Evolutionary conservation across 148 eudicot species (phyloP), one percentile per base, ranked within the genome.

Genomic region (Talinum fruticosum): DNA sequence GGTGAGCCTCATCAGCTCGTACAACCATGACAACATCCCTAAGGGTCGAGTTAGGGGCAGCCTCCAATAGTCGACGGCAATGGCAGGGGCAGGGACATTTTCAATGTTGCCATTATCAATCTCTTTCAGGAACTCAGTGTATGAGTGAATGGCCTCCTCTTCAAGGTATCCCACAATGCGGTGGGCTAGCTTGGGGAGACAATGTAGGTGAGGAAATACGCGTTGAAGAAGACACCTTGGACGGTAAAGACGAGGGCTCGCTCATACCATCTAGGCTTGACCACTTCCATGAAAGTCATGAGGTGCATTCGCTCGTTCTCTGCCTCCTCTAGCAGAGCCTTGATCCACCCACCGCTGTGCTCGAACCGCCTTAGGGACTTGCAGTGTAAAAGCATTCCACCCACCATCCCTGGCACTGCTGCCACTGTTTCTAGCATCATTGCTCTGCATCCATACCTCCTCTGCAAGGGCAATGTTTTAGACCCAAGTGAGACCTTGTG

Each of bases 221-320:
- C 97, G n/a, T 93, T 93, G 84, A 91, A 90, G 90, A 93, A 93
- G 14, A 88, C 86, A 1, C 98, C 98, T 23, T 93, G 98, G 10
- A 93, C 94, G 0, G 93, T 28, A 70, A 93, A 75, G 10, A 93
- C 98, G 0, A 93, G 84, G 29, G 96, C 92, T 0, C 97, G 90
- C 64, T 93, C 96, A 53, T 90, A 93, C 97, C 98, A 91, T 18
- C 82, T 74, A 2, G 98, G 96, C 47, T 89, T 82, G 35, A 90
- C 82, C 6, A 93, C 88, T 70, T 93, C 98, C 90, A 90, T 85
- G 91, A 93, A 91, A 3, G 98, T 91, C 98, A 93, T 90, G 14
- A 93, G 91, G 82, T 93, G 98, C 98, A 93, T 93, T n/a, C 94
- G 84, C 82, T 93, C 97, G 44, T 93, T 93, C 72, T 93, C 97